Evolutionary conservation across 2,329 filamentous ascomycete species (phyloP).

Genomic region (Colletotrichum cereale): DNA sequence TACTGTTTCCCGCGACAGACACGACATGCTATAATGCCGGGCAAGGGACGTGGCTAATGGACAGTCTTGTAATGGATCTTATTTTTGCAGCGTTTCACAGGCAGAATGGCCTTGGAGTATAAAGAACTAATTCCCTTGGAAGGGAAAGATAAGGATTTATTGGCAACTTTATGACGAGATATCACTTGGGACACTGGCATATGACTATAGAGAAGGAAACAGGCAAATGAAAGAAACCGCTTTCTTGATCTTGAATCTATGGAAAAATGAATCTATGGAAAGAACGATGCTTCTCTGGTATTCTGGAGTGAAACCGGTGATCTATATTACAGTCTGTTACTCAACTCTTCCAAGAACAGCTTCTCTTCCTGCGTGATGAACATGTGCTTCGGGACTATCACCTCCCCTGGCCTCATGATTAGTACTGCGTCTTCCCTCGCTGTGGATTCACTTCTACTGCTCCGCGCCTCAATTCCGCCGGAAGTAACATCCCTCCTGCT

Average conservation of each 20-base stretch:
- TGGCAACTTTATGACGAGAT: neutral
- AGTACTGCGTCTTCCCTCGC: slow-evolving; percentile 45
- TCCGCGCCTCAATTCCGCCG: slow-evolving; percentile 14
- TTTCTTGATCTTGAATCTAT: too few species aligned
- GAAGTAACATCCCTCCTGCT: neutral
- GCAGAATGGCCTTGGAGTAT: neutral
- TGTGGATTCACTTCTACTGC: slow-evolving; percentile 16
- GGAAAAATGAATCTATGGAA: too few species aligned
- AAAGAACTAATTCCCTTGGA: neutral
- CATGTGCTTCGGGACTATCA: slow-evolving; percentile 52
- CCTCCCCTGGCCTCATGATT: slow-evolving; percentile 51
- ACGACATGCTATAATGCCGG: slow-evolving; percentile 27
- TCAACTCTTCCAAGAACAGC: slow-evolving; percentile 52
- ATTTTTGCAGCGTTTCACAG: slow-evolving; percentile 1
- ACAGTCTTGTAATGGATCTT: slow-evolving; percentile 13
- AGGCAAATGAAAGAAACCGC: neutral
- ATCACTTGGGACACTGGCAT: neutral
- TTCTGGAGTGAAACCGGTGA: neutral
- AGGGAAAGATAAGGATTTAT: neutral
- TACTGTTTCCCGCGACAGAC: neutral
- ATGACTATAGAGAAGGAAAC: slow-evolving; percentile 14
- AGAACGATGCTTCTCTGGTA: too few species aligned
- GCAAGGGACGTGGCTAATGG: slow-evolving; percentile 28
- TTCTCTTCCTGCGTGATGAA: slow-evolving; percentile 54
- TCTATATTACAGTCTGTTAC: slow-evolving; percentile 48